A percentile compares a stretch with the other conserved stretches of the same genome.
Conservation (phyloP, 1,284 basidiomycete genomes). For the Malassezia yamatoensis region DNA sequence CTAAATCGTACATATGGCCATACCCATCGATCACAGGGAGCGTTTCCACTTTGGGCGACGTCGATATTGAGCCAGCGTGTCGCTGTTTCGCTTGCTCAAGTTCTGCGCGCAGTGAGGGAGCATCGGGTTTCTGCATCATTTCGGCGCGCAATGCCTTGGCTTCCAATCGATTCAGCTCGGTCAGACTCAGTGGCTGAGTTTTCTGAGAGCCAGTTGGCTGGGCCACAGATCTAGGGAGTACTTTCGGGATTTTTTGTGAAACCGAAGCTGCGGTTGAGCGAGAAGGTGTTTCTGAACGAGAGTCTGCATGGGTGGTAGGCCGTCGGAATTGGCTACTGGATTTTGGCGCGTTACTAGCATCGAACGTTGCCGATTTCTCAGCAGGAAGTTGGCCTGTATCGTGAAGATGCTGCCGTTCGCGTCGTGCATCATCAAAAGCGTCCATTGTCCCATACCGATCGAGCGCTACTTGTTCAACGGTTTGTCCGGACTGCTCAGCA, state of each 20-base stretch:
- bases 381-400: slow-evolving; percentile 49
- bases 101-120: slow-evolving; percentile 68
- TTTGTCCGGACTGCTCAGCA: slow-evolving; percentile 65
- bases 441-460: slow-evolving; percentile 57
- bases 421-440: slow-evolving; percentile 75
- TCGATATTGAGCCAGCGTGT: slow-evolving; percentile 16
- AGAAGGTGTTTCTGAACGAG: not conserved
- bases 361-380: not conserved
- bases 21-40: slow-evolving; percentile 78
- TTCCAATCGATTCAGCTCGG: slow-evolving; percentile 78
- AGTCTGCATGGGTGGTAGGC: slow-evolving; percentile 21
- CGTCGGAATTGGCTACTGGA: slow-evolving; percentile 19
- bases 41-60: slow-evolving; percentile 5
- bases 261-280: not conserved
- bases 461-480: slow-evolving; percentile 70
- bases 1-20: slow-evolving; percentile 83
- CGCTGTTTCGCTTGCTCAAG: slow-evolving; percentile 60
- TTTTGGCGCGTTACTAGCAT: not conserved
- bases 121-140: slow-evolving; percentile 61
- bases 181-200: slow-evolving; percentile 29
- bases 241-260: slow-evolving; percentile 1
- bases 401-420: slow-evolving; percentile 73
- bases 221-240: not conserved
- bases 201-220: not conserved
- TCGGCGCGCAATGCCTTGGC: slow-evolving; percentile 85